A percentile compares a stretch with the other conserved stretches of the same genome.
Evolutionary conservation across 2,329 filamentous ascomycete genomes (phyloP).

Genomic region (Cladosporium cucumerinum): DNA sequence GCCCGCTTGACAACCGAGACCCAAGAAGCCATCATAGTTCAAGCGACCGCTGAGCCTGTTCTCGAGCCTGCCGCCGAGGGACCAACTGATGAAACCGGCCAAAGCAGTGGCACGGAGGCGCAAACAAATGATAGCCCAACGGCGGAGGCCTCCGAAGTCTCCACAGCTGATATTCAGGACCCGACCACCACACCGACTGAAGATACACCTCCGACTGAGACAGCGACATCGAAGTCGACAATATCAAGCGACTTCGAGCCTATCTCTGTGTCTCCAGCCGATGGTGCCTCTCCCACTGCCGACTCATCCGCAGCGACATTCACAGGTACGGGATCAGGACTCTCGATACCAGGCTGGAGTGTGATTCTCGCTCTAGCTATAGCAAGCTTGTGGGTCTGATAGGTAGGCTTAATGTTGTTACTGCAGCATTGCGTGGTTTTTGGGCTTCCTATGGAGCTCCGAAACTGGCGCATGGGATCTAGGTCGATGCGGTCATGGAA

Average conservation of each 20-base stretch:
- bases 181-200: not conserved
- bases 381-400: not conserved
- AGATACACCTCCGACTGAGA: not conserved
- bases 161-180: not conserved
- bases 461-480: too few relatives aligned
- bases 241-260: not conserved
- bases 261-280: not conserved
- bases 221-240: not conserved
- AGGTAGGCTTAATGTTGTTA: not conserved
- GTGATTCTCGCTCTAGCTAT: not conserved
- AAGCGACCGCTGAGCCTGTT: not conserved
- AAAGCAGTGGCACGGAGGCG: not conserved
- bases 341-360: not conserved
- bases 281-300: not conserved
- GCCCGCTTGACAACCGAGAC: not conserved
- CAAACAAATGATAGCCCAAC: not conserved
- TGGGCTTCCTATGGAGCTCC: too few relatives aligned
- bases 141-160: not conserved
- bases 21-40: not conserved
- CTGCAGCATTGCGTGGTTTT: too few relatives aligned
- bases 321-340: not conserved
- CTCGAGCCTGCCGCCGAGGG: not conserved
- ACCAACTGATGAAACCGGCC: not conserved
- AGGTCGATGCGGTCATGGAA: too few relatives aligned
- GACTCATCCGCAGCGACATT: not conserved